A percentile compares a stretch with the other conserved stretches of the same genome.
These are phyloP conservation scores for Mycena vulgaris DNA, from an alignment of 768 basidiomycete genomes.

Conservation along the genomic window DNA sequence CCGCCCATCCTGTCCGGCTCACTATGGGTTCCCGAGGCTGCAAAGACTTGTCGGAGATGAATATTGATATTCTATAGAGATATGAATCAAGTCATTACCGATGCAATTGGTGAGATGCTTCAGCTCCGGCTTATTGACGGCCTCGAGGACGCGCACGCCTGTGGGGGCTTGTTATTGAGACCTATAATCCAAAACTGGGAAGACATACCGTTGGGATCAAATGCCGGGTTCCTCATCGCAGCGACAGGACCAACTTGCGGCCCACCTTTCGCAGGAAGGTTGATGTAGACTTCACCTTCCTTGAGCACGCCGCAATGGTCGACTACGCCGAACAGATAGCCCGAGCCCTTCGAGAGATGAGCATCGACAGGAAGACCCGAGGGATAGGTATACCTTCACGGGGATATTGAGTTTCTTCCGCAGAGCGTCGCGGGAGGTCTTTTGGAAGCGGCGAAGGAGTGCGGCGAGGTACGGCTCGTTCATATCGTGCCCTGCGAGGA, in stretches of 20 bases:
- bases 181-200: neutral
- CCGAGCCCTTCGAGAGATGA: slow-evolving; percentile 32
- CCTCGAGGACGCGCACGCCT: slow-evolving; percentile 41
- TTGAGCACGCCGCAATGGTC: slow-evolving; percentile 40
- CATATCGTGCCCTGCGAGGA: slow-evolving; percentile 41
- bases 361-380: neutral
- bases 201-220: slow-evolving; percentile 36
- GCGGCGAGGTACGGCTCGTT: slow-evolving; percentile 40
- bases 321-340: slow-evolving; percentile 38
- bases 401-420: slow-evolving; percentile 40
- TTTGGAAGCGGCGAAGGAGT: slow-evolving; percentile 36
- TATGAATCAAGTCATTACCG: slow-evolving; percentile 21
- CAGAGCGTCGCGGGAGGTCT: slow-evolving; percentile 24
- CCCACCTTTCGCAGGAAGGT: slow-evolving; percentile 36
- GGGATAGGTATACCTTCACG: slow-evolving; percentile 26
- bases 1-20: slow-evolving; percentile 43
- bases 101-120: slow-evolving; percentile 39
- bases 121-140: slow-evolving; percentile 36
- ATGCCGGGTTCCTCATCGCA: slow-evolving; percentile 40
- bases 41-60: slow-evolving; percentile 40
- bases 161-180: too few species aligned
- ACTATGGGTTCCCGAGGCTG: slow-evolving; percentile 35
- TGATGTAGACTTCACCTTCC: slow-evolving; percentile 44
- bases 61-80: neutral
- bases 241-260: slow-evolving; percentile 36